These are phyloP conservation scores for Phytopythium cucurbitacearum DNA, from an alignment of 352 stramenopile genomes.

Conservation along the genomic window DNA sequence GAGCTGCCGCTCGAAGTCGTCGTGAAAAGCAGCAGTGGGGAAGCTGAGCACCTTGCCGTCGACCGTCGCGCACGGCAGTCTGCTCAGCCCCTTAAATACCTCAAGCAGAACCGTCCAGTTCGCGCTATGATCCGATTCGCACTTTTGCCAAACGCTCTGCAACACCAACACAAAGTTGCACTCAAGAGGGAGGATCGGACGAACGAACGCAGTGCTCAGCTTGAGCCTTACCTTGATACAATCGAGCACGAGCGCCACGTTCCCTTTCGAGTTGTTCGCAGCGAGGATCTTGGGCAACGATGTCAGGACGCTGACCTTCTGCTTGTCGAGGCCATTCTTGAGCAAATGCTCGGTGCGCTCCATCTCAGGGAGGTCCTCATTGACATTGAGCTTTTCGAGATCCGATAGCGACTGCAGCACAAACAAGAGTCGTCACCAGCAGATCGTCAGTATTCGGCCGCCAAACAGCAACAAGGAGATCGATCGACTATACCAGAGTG, in stretches of 20 bases:
- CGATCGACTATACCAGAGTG: slow-evolving; percentile 37
- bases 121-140: slow-evolving; percentile 43
- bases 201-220: not conserved
- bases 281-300: slow-evolving; percentile 69
- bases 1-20: slow-evolving; percentile 54
- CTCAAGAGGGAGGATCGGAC: slow-evolving; percentile 1
- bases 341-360: slow-evolving; percentile 73
- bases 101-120: slow-evolving; percentile 44
- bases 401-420: slow-evolving; percentile 66
- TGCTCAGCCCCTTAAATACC: slow-evolving; percentile 56
- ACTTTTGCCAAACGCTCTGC: slow-evolving; percentile 64
- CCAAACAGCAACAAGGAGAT: slow-evolving; percentile 3
- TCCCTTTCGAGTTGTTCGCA: slow-evolving; percentile 69
- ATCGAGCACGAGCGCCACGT: slow-evolving; percentile 54
- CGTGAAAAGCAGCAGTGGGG: slow-evolving; percentile 49
- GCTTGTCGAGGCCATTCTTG: slow-evolving; percentile 69
- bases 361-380: slow-evolving; percentile 82
- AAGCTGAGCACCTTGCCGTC: slow-evolving; percentile 68
- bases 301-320: slow-evolving; percentile 74
- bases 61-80: slow-evolving; percentile 53
- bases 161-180: not conserved
- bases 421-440: not conserved
- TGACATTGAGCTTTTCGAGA: slow-evolving; percentile 81
- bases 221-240: slow-evolving; percentile 57
- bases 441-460: not conserved